phyloP scores from a whole-genome alignment of 2,329 filamentous ascomycete genomes.

The Xylaria sp. region DNA sequence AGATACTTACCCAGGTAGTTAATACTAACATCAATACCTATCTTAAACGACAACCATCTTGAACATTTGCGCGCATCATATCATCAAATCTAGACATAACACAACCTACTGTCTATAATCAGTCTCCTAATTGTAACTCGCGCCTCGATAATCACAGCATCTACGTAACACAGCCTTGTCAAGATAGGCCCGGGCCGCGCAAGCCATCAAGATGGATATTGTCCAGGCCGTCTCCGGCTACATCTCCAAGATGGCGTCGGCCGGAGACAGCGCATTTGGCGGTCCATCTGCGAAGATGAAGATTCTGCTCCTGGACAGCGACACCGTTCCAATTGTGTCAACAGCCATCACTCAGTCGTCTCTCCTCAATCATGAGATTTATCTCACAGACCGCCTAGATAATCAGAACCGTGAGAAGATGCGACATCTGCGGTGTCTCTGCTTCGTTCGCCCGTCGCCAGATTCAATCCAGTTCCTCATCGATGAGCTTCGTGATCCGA shows the following conservation, averaged over 20 bases:
- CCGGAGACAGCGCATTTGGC: constrained; percentile 75
- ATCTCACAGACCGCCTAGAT: constrained; percentile 95
- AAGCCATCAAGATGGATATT: constrained; percentile 78
- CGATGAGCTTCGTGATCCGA: constrained; percentile 94
- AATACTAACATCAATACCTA: not conserved
- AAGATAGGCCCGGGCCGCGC: constrained; percentile 10
- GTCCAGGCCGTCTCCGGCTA: constrained; percentile 93
- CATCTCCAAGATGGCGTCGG: constrained; percentile 93
- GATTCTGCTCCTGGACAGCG: constrained; percentile 90
- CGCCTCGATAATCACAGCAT: not conserved
- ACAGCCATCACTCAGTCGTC: constrained; percentile 95
- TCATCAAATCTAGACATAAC: constrained; percentile 19
- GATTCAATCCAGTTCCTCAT: constrained; percentile 94
- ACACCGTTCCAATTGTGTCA: constrained; percentile 93
- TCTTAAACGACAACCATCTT: constrained; percentile 10
- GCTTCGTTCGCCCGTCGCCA: constrained; percentile 89
- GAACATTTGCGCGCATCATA: constrained; percentile 10
- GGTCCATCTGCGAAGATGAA: constrained; percentile 93
- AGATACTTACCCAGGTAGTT: no score
- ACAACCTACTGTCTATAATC: not conserved
- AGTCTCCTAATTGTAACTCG: not conserved
- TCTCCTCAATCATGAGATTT: constrained; percentile 95
- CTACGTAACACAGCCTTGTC: constrained; percentile 1
- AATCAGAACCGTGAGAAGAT: constrained; percentile 94
- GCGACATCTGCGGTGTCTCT: constrained; percentile 93